A percentile compares a stretch with the other conserved stretches of the same genome.
phyloP scores from a whole-genome alignment of 1,139 yeast genomes.

The Tardiomyces blankii region DNA sequence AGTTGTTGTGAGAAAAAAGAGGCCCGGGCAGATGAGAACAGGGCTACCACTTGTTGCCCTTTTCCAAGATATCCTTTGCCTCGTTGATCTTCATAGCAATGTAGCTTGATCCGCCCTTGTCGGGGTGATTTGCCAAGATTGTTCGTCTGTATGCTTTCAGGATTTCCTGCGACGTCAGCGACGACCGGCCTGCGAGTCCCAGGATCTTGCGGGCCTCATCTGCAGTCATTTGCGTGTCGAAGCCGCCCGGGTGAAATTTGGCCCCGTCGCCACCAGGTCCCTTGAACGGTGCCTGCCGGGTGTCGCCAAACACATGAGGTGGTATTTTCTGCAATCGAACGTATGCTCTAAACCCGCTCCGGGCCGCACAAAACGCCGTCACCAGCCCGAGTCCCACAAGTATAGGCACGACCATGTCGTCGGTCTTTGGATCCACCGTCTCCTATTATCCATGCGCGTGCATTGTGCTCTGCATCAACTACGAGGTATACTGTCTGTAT shows the following conservation, averaged over 20 bases:
- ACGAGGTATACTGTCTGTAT: too few species aligned
- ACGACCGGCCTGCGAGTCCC: slow-evolving; percentile 16
- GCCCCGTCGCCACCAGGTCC: slow-evolving; percentile 1
- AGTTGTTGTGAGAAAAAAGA: too few species aligned
- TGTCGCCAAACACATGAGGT: slow-evolving; percentile 22
- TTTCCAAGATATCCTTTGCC: slow-evolving; percentile 56
- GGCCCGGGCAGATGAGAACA: too few species aligned
- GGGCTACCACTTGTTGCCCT: neutral
- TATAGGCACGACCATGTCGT: neutral
- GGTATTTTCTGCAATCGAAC: slow-evolving; percentile 21
- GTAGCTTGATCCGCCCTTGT: slow-evolving; percentile 61
- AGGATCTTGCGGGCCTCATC: slow-evolving; percentile 26
- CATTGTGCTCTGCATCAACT: too few species aligned
- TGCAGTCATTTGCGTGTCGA: slow-evolving; percentile 23
- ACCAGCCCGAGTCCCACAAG: slow-evolving; percentile 14
- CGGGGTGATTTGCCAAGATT: slow-evolving; percentile 69
- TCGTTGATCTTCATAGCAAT: slow-evolving; percentile 65
- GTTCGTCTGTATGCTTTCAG: slow-evolving; percentile 48
- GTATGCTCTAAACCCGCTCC: slow-evolving; percentile 27
- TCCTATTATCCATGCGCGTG: too few species aligned
- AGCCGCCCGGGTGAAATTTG: slow-evolving; percentile 24
- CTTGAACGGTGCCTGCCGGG: slow-evolving; percentile 2
- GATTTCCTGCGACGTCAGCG: slow-evolving; percentile 18
- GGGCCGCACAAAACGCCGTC: slow-evolving; percentile 16
- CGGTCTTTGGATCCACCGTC: too few species aligned